phyloP scores from a whole-genome alignment of 495 filamentous ascomycete species.

The Pyrenula massariospora region DNA sequence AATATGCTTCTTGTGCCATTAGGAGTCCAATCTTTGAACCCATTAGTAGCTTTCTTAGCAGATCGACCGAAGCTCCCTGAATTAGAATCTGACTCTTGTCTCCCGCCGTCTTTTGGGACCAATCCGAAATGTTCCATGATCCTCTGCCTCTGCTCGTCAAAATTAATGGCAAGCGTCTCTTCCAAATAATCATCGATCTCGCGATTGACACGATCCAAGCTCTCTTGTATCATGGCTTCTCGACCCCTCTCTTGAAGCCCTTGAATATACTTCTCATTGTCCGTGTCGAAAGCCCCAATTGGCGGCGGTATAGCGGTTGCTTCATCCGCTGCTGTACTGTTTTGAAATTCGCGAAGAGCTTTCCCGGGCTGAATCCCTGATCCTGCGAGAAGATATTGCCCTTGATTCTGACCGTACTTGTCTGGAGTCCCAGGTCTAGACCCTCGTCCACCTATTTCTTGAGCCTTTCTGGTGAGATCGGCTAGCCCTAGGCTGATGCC shows the following conservation, averaged over 20 bases:
- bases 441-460: slow-evolving; percentile 54
- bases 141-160: slow-evolving; percentile 81
- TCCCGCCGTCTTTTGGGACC: slow-evolving; percentile 42
- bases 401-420: slow-evolving; percentile 38
- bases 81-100: slow-evolving; percentile 24
- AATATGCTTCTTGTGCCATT: slow-evolving; percentile 49
- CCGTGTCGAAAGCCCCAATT: slow-evolving; percentile 50
- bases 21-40: slow-evolving; percentile 17
- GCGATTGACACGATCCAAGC: slow-evolving; percentile 68
- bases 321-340: slow-evolving; percentile 23
- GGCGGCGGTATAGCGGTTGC: slow-evolving; percentile 1
- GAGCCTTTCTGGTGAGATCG: slow-evolving; percentile 75
- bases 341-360: slow-evolving; percentile 66
- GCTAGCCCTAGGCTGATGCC: slow-evolving; percentile 71
- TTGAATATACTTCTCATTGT: slow-evolving; percentile 71
- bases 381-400: slow-evolving; percentile 76
- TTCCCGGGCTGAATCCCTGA: slow-evolving; percentile 75
- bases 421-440: slow-evolving; percentile 38
- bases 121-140: slow-evolving; percentile 97
- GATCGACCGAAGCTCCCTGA: slow-evolving; percentile 51
- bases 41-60: slow-evolving; percentile 18
- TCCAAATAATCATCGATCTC: slow-evolving; percentile 91
- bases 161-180: slow-evolving; percentile 87
- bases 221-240: slow-evolving; percentile 79
- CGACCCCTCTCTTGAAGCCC: slow-evolving; percentile 84